Evolutionary conservation across 306 rosid species (phyloP), one percentile per base, ranked within the genome.

Genomic region (Potentilla sterilis): DNA sequence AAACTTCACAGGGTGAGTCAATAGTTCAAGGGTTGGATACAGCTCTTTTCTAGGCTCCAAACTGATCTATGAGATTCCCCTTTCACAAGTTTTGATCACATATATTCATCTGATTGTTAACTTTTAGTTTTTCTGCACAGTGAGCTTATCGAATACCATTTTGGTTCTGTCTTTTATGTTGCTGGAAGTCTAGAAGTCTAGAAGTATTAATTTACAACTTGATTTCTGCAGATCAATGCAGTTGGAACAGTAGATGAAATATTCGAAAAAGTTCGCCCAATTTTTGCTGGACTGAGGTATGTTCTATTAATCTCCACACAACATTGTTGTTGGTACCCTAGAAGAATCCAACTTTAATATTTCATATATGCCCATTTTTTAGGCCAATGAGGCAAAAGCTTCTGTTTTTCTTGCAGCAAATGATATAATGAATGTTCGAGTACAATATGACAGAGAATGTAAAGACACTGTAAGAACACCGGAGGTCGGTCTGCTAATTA

Each of bases 191-290:
- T 28, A 61, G 32, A 22, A 24, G 9, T 15, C n/a, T 8, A 35
- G 63, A 47, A 64, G 58, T 41, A 11, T 51, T 35, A 72, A 38
- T 14, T 73, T 15, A 16, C 24, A 63, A 71, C n/a, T 65, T 68
- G 32, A 57, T 77, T 43, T 79, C 55, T 84, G 88, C 89, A 95
- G 98, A 95, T 95, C 80, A 85, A 69, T 47, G 98, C 93, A 73
- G 90, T 92, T 62, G 98, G 98, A 82, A 83, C 91, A 4, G 96
- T 52, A 41, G 97, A 90, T 81, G 91, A 92, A 83, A 87, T 95
- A 86, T 95, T 92, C 82, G 88, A 95, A 79, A 86, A 88, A 71
- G 98, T 95, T 85, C 81, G 84, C 66, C 98, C 88, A 69, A 54
- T 85, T 84, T 95, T 92, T 76, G 86, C 81, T 38, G 58, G 82